Base-by-base conservation (phyloP, 176 grass and related monocot genomes). In the Eleusine indica region DNA sequence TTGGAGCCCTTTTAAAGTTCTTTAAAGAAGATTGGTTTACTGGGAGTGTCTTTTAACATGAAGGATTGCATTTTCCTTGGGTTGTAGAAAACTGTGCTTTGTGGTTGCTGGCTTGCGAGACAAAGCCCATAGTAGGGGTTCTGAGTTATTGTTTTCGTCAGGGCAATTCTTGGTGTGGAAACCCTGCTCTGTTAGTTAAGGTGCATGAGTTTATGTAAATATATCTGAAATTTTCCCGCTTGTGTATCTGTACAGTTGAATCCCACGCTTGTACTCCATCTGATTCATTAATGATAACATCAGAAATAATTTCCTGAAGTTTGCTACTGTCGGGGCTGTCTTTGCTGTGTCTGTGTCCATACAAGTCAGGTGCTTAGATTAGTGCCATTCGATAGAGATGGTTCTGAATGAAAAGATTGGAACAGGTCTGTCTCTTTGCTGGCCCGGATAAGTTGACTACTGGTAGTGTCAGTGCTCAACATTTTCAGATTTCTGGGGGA, bases 81-180 rank as follows among this genome's bases (percentile, higher is more conserved):
- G 25, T 52, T 64, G 21, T 80, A 80, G 80, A 76, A 63, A 46
- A 82, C 35, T 56, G 74, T 43, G 15, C 17, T 82, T 82, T 61
- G 61, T 88, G 86, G 78, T 78, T 85, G 32, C 67, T 75, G 71
- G 17, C 54, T 88, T 84, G 63, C 66, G 68, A 22, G 65, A 41
- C 64, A 66, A 66, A 39, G 48, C 51, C n/a, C 44, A 76, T 47
- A 64, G 75, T 43, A 52, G n/a, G 37, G 35, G 14, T 73, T 85
- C 49, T 46, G 29, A 48, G 46, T 18, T 29, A 53, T 38, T 47
- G 52, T 49, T 73, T 15, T 10, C 32, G 69, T 76, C 69, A 64
- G 80, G 83, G 75, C 49, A 80, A 80, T 89, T 89, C 83, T 83
- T 57, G 69, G 63, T 63, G 76, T 92, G 70, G 69, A 83, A 80